phyloP scores from a whole-genome alignment of 805 yeast species.

The Candida xyloterini region DNA sequence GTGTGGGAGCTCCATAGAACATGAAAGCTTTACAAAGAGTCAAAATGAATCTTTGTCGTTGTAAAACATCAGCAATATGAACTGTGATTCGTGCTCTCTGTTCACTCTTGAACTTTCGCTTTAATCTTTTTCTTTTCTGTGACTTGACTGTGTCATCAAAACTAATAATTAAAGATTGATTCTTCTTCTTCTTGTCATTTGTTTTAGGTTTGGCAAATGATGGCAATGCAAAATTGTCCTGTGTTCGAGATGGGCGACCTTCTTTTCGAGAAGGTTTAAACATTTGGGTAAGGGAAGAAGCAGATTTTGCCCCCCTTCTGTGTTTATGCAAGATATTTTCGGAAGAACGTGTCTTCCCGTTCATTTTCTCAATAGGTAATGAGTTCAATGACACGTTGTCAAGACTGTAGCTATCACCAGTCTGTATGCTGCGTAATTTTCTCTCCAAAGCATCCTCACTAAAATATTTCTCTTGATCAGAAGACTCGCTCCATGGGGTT shows the following conservation, averaged over 20 bases:
- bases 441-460: conserved; percentile 20
- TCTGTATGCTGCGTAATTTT: conserved; percentile 16
- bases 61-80: conserved; percentile 85
- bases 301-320: conserved; percentile 10
- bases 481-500: conserved; percentile 20
- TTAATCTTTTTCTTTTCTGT: conserved; percentile 24
- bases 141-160: conserved; percentile 9
- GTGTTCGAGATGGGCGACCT: conserved; percentile 5
- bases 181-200: conserved; percentile 3
- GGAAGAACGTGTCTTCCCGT: conserved; percentile 22
- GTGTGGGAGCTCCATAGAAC: conserved; percentile 96
- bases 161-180: conserved; percentile 3
- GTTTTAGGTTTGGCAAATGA: conserved; percentile 17
- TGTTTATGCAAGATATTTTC: conserved; percentile 14
- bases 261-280: conserved; percentile 2
- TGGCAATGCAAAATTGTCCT: conserved; percentile 18
- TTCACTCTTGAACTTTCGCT: conserved; percentile 36
- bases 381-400: conserved; percentile 8
- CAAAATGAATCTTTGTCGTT: conserved; percentile 81
- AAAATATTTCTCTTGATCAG: conserved; percentile 14
- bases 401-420: conserved; percentile 5
- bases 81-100: conserved; percentile 78
- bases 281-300: conserved; percentile 14
- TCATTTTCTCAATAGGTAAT: not conserved
- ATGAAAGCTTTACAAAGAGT: conserved; percentile 85